phyloP scores from a whole-genome alignment of 768 basidiomycete genomes.

The Boletus rubescentipes region DNA sequence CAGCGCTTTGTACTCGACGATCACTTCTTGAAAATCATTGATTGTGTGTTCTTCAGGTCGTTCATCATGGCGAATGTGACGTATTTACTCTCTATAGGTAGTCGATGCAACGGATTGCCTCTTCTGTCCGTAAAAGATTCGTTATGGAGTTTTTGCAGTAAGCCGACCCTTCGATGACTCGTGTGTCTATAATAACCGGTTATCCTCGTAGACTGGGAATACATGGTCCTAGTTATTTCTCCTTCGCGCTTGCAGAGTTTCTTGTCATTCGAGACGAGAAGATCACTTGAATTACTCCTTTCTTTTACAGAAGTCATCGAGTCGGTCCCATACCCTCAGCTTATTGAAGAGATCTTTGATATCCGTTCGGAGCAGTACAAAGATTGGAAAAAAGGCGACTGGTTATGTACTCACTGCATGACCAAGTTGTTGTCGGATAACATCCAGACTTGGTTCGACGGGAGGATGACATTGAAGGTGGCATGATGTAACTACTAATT shows the following conservation, averaged over 20 bases:
- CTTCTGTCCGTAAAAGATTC: constrained; percentile 10
- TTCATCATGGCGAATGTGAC: background rate
- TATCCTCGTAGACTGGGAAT: constrained; percentile 18
- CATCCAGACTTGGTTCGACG: constrained; percentile 14
- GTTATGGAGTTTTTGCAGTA: constrained; percentile 31
- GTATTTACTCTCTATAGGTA: background rate
- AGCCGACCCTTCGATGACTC: constrained; percentile 3
- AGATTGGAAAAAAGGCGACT: constrained; percentile 31
- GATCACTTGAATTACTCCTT: constrained; percentile 5
- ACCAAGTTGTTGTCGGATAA: constrained; percentile 16
- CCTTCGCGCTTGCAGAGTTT: background rate
- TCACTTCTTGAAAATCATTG: constrained; percentile 17
- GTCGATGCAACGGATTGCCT: constrained; percentile 9
- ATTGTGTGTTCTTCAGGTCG: constrained; percentile 19
- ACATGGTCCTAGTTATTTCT: constrained; percentile 5
- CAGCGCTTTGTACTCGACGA: constrained; percentile 22
- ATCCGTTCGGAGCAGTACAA: constrained; percentile 18
- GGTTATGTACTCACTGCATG: constrained; percentile 34
- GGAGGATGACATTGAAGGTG: background rate
- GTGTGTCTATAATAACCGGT: background rate
- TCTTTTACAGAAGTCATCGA: constrained; percentile 2
- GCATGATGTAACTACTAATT: background rate
- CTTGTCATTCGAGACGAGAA: constrained; percentile 3
- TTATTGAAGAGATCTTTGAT: constrained; percentile 18
- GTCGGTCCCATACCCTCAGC: constrained; percentile 9